Conservation (phyloP, 78 protist species). For the Polysphondylium violaceum region DNA sequence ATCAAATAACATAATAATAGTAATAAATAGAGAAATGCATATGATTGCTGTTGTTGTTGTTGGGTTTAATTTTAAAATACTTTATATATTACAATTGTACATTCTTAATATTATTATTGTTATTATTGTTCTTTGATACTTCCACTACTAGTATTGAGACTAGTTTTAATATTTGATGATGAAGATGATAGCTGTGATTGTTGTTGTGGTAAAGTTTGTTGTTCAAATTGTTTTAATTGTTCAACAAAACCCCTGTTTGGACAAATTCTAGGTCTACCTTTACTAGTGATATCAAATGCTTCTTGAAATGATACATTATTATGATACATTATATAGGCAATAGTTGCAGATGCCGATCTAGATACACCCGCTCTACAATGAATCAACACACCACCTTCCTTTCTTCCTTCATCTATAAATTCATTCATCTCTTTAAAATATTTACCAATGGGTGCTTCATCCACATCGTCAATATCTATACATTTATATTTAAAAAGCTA, state of each 20-base stretch:
- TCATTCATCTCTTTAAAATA: slow-evolving; percentile 49
- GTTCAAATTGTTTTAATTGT: slow-evolving; percentile 62
- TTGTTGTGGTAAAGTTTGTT: not conserved
- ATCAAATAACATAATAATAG: too few relatives aligned
- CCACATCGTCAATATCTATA: slow-evolving; percentile 67
- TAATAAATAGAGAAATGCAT: too few relatives aligned
- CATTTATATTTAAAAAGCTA: slow-evolving; percentile 52
- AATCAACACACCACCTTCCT: slow-evolving; percentile 37
- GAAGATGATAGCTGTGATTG: too few relatives aligned
- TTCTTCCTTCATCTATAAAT: slow-evolving; percentile 71
- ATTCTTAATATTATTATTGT: too few relatives aligned
- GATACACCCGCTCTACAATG: slow-evolving; percentile 77
- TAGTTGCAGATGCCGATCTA: slow-evolving; percentile 58
- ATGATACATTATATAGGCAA: slow-evolving; percentile 59
- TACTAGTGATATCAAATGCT: slow-evolving; percentile 26
- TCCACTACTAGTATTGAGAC: too few relatives aligned
- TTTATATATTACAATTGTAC: too few relatives aligned
- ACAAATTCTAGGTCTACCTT: slow-evolving; percentile 65
- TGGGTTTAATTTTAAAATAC: too few relatives aligned
- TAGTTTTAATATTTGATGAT: too few relatives aligned
- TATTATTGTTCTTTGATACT: too few relatives aligned
- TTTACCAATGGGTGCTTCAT: slow-evolving; percentile 23
- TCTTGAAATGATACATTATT: slow-evolving; percentile 18
- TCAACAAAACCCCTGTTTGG: slow-evolving; percentile 48
- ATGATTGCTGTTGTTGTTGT: too few relatives aligned